phyloP scores from a whole-genome alignment of 2,329 filamentous ascomycete genomes.

The Celoporthe dispersa region DNA sequence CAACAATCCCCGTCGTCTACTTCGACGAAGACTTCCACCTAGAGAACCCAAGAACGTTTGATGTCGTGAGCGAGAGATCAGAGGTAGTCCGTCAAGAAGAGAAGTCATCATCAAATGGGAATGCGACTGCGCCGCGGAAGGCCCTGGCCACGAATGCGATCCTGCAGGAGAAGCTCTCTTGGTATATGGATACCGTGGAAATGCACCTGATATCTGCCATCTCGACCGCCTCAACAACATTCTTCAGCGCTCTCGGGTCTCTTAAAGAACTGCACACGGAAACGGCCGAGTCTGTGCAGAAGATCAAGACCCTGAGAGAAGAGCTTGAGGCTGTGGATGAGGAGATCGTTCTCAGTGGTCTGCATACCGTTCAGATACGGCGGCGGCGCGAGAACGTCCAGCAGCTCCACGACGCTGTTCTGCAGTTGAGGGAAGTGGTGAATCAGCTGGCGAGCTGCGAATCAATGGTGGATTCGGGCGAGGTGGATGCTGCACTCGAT shows the following conservation, averaged over 20 bases:
- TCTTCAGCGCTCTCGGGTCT: conserved; percentile 92
- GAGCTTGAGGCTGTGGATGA: conserved; percentile 82
- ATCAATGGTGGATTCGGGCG: conserved; percentile 78
- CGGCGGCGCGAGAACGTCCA: conserved; percentile 82
- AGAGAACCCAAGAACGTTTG: conserved; percentile 94
- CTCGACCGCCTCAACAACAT: conserved; percentile 91
- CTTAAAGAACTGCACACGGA: conserved; percentile 90
- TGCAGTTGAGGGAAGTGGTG: conserved; percentile 81
- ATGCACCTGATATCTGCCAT: conserved; percentile 97
- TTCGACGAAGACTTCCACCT: conserved; percentile 95
- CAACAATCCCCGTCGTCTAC: conserved; percentile 90
- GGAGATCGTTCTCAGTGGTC: conserved; percentile 82
- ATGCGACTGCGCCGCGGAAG: conserved; percentile 70
- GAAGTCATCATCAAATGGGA: conserved; percentile 58
- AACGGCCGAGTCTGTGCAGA: conserved; percentile 85
- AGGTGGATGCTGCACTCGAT: conserved; percentile 79
- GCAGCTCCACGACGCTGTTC: conserved; percentile 79
- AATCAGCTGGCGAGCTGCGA: conserved; percentile 78
- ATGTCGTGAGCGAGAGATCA: conserved; percentile 93
- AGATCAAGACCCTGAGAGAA: conserved; percentile 79
- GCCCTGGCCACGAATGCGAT: conserved; percentile 95
- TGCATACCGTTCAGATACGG: conserved; percentile 84
- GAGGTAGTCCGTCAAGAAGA: conserved; percentile 83
- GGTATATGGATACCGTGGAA: conserved; percentile 99
- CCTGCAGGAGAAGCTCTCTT: conserved; percentile 95